Evolutionary conservation across 169 alveolate species (phyloP).

Genomic region (Cytauxzoon felis): DNA sequence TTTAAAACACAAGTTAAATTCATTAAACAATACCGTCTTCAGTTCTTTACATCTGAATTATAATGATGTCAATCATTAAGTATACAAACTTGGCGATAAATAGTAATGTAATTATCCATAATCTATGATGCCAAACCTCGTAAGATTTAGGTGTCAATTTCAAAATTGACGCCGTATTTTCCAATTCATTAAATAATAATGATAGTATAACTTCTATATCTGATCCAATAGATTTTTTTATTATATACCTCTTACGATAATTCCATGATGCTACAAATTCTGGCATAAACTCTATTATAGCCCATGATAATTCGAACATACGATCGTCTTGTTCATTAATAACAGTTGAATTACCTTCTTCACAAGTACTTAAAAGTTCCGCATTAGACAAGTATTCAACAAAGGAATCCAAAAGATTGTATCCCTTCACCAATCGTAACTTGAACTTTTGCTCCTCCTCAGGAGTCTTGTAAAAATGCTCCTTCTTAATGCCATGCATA

Average conservation of each 20-base stretch:
- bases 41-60: slow-evolving; percentile 1
- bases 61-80: background rate
- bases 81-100: slow-evolving; percentile 16
- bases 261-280: slow-evolving; percentile 61
- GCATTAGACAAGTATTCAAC: slow-evolving; percentile 20
- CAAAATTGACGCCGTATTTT: slow-evolving; percentile 5
- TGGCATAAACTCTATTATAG: slow-evolving; percentile 57
- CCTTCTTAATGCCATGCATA: slow-evolving; percentile 55
- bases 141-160: slow-evolving; percentile 51
- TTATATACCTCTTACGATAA: slow-evolving; percentile 48
- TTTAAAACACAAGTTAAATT: slow-evolving; percentile 15
- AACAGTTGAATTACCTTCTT: background rate
- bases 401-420: slow-evolving; percentile 36
- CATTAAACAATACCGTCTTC: slow-evolving; percentile 29
- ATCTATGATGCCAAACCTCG: slow-evolving; percentile 60
- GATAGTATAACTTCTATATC: background rate
- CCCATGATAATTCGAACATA: slow-evolving; percentile 51
- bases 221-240: background rate
- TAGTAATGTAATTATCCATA: slow-evolving; percentile 31
- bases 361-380: background rate
- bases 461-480: slow-evolving; percentile 56
- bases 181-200: slow-evolving; percentile 7
- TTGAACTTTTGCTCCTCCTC: slow-evolving; percentile 37
- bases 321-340: slow-evolving; percentile 15
- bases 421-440: slow-evolving; percentile 35